A percentile compares a stretch with the other conserved stretches of the same genome.
Conservation (phyloP, 2,329 filamentous ascomycete genomes). For the Ophiocordyceps australis region DNA sequence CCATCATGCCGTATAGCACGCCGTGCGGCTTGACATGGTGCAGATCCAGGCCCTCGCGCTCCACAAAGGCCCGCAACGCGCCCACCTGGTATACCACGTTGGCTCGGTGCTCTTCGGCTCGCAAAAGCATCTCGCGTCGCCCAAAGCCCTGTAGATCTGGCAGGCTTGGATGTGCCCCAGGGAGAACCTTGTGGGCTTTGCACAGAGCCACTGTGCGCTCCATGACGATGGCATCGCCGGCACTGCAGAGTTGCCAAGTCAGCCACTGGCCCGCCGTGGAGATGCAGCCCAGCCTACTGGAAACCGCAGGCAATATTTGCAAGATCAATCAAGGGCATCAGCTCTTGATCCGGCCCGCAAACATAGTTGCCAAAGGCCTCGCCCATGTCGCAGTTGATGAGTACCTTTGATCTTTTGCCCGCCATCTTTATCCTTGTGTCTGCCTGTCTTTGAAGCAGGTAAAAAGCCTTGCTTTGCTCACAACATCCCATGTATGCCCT, state of each 20-base stretch:
- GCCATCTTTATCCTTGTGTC: neutral
- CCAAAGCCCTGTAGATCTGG: conserved; percentile 6
- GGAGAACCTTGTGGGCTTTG: conserved; percentile 4
- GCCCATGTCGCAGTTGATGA: conserved; percentile 25
- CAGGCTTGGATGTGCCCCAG: conserved; percentile 5
- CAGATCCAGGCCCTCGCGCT: conserved; percentile 4
- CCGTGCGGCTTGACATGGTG: conserved; percentile 8
- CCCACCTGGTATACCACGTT: conserved; percentile 6
- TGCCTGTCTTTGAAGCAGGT: neutral
- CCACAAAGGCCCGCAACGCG: conserved; percentile 4
- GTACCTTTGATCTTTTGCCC: conserved; percentile 3
- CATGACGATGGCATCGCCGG: conserved; percentile 6
- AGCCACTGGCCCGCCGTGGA: no score
- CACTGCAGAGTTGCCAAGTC: conserved; percentile 1
- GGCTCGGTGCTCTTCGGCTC: conserved; percentile 4
- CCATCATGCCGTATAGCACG: conserved; percentile 11
- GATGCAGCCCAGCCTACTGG: no score
- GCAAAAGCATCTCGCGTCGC: conserved; percentile 5
- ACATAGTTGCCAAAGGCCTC: conserved; percentile 26
- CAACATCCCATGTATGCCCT: no score
- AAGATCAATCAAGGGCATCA: conserved; percentile 40
- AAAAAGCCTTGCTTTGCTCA: no score
- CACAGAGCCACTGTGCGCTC: conserved; percentile 4
- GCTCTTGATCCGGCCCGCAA: conserved; percentile 35
- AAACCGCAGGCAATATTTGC: conserved; percentile 43